Evolutionary conservation across 345 rosid species (phyloP), one percentile per base, ranked within the genome.

Genomic region (Acer saccharum): DNA sequence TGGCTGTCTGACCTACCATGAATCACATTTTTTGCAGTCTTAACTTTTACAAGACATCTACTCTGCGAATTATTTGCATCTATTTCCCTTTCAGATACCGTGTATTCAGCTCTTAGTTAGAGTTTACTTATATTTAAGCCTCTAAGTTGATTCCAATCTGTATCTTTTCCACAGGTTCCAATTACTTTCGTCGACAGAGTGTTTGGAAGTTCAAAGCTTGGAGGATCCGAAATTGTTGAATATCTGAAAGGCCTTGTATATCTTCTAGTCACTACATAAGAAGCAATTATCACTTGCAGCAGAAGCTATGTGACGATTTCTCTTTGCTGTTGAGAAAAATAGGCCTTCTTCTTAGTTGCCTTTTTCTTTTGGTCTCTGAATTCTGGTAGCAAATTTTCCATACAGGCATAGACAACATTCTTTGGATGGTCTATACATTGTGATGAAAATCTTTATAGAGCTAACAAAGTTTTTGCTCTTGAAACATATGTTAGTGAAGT

Each of bases 181-280:
- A 96, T 96, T 57, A 91, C 97, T 63, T 94, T 92, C 78, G 95
- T 96, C 4, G 99, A 95, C 46, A 88, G 99, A 86, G 92, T 96
- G 43, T 96, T 85, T 81, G 99, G 98, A 79, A 96, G 90, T 81
- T 94, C 99, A 23, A 96, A 96, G 88, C 97, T 96, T 20, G 98
- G 98, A 76, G 99, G 99, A 81, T 96, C 98, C 4, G 99, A 96
- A 84, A 96, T 96, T 41, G 94, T 96, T 4, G 98, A 92, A 76
- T 96, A 96, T 84, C 86, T 96, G 27, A 96, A 92, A 87, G 99
- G 99, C 54, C 93, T 96, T 20, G 85, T 78, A 8, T 91, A 90
- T 84, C 98, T 94, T 81, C 79, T 96, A 68, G 86, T 94, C 75
- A 91, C 98, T 29, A 94, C 99, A 60, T 96, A 73, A 86, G 52